These are phyloP conservation scores for Trichosporon sp. DNA, from an alignment of 1,284 basidiomycete species.

Conservation along the genomic window DNA sequence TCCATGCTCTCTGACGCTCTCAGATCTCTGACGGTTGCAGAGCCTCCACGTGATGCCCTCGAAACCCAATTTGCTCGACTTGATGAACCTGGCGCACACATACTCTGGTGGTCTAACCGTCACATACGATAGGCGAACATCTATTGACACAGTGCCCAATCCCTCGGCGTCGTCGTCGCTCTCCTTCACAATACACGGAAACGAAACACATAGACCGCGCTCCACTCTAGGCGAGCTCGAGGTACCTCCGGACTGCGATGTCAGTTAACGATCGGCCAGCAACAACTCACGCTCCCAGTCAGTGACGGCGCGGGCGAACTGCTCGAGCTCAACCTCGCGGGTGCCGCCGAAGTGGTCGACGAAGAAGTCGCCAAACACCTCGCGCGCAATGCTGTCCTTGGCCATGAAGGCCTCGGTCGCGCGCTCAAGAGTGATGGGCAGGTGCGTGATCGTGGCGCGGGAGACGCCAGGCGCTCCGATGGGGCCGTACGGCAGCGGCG, in stretches of 20 bases:
- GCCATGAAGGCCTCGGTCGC: slow-evolving; percentile 80
- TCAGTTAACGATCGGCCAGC: neutral
- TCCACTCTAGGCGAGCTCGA: slow-evolving; percentile 27
- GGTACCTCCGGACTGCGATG: neutral
- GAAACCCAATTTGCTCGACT: too few species aligned
- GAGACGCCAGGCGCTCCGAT: slow-evolving; percentile 59
- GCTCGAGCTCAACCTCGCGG: slow-evolving; percentile 79
- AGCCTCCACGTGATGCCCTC: too few species aligned
- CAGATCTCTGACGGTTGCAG: too few species aligned
- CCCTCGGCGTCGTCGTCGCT: too few species aligned
- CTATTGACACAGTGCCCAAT: too few species aligned
- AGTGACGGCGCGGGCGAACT: slow-evolving; percentile 87
- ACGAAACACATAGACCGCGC: too few species aligned
- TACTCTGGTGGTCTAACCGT: too few species aligned
- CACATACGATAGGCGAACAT: too few species aligned
- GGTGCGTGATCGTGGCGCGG: slow-evolving; percentile 63
- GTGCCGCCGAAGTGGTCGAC: slow-evolving; percentile 94
- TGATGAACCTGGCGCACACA: too few species aligned
- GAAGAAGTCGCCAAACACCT: slow-evolving; percentile 83
- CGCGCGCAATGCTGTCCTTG: slow-evolving; percentile 75
- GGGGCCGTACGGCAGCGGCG: slow-evolving; percentile 71
- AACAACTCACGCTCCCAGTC: slow-evolving; percentile 80
- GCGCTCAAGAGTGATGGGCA: slow-evolving; percentile 74
- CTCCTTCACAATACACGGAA: too few species aligned
- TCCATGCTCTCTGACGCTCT: too few species aligned